Evolutionary conservation across 805 yeast species (phyloP).

Genomic region (Pichia rugopelliculosa): DNA sequence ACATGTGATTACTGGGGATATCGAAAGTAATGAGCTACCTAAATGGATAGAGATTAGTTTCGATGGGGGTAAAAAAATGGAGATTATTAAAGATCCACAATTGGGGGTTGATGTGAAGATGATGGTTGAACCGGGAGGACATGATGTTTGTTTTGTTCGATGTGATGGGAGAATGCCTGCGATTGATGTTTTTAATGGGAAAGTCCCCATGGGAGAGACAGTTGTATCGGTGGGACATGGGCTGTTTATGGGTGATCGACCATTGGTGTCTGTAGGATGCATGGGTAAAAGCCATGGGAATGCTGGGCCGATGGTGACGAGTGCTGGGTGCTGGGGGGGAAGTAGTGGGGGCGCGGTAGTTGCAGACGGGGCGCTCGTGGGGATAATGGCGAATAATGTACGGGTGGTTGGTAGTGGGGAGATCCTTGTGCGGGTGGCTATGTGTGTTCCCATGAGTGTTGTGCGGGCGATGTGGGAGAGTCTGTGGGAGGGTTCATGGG

Average conservation of each 20-base stretch:
- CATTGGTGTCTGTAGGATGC: background rate
- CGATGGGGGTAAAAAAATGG: background rate
- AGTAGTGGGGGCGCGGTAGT: background rate
- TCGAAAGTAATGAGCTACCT: constrained; percentile 6
- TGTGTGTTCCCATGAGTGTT: too few relatives aligned
- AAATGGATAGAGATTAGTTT: constrained; percentile 13
- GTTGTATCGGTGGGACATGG: too few relatives aligned
- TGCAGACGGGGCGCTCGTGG: background rate
- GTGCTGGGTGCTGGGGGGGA: too few relatives aligned
- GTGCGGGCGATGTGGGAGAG: too few relatives aligned
- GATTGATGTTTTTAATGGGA: too few relatives aligned
- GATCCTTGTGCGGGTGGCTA: too few relatives aligned
- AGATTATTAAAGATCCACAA: constrained; percentile 5
- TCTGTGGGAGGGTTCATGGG: too few relatives aligned
- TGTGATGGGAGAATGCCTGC: constrained; percentile 11
- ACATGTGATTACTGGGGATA: constrained; percentile 29
- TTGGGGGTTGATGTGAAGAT: constrained; percentile 17
- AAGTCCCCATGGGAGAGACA: too few relatives aligned
- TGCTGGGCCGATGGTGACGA: too few relatives aligned
- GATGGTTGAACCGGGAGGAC: constrained; percentile 24
- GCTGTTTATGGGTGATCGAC: too few relatives aligned
- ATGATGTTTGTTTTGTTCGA: constrained; percentile 35
- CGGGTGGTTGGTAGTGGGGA: too few relatives aligned
- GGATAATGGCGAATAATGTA: background rate
- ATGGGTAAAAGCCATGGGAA: too few relatives aligned